These are phyloP conservation scores for Raffaelea deltoideospora DNA, from an alignment of 2,329 filamentous ascomycete species.

Conservation along the genomic window DNA sequence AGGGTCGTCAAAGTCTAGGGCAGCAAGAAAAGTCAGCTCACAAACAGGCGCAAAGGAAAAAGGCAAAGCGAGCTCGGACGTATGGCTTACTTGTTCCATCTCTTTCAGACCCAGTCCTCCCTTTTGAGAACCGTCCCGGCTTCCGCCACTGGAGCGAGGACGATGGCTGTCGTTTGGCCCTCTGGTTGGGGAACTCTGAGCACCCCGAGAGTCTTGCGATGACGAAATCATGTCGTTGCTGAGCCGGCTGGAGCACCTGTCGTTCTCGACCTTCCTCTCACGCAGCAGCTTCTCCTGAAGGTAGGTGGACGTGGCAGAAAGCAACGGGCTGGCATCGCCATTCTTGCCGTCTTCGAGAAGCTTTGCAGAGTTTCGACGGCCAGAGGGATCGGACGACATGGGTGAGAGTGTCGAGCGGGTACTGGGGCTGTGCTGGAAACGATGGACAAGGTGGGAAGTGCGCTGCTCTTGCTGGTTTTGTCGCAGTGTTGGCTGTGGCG, in stretches of 20 bases:
- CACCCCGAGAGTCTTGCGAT: slow-evolving; percentile 22
- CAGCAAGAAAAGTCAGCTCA: neutral
- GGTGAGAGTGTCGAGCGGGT: slow-evolving; percentile 4
- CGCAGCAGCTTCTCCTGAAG: slow-evolving; percentile 39
- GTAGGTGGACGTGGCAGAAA: slow-evolving; percentile 29
- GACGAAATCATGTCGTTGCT: slow-evolving; percentile 22
- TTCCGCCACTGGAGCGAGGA: slow-evolving; percentile 26
- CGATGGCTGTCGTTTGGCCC: slow-evolving; percentile 20
- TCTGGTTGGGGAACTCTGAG: slow-evolving; percentile 23
- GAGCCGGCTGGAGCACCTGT: slow-evolving; percentile 22
- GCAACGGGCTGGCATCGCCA: slow-evolving; percentile 22
- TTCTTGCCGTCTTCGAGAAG: slow-evolving; percentile 23
- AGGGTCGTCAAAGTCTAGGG: slow-evolving; percentile 47
- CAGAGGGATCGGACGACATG: slow-evolving; percentile 3
- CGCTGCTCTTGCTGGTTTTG: neutral
- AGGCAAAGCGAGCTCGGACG: too few species aligned
- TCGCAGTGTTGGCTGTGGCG: slow-evolving; percentile 5
- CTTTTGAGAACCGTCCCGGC: slow-evolving; percentile 24
- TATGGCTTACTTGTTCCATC: slow-evolving; percentile 51
- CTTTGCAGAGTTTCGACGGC: slow-evolving; percentile 1
- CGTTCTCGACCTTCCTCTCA: slow-evolving; percentile 33
- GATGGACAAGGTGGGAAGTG: slow-evolving; percentile 5
- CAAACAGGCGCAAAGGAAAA: neutral
- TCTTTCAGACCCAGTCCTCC: slow-evolving; percentile 49
- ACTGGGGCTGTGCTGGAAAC: slow-evolving; percentile 3